Conservation (phyloP, 441 rosid species). For the Populus hybrid region DNA sequence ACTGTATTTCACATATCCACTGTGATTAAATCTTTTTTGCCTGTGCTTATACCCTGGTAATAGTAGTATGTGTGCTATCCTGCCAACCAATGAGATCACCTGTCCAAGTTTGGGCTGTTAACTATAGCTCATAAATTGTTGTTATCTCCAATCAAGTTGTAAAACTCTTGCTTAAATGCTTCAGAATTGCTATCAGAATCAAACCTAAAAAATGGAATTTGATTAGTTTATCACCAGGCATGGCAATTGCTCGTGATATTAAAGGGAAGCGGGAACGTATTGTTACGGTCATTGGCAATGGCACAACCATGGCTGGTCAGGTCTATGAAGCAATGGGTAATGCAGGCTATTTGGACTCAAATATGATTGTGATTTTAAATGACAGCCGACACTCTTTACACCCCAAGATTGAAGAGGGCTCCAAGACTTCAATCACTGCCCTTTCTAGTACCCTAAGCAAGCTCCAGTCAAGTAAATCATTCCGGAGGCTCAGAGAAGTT, state of each 20-base stretch:
- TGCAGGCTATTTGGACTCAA: slow-evolving; percentile 86
- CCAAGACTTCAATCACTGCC: slow-evolving; percentile 70
- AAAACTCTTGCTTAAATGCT: not conserved
- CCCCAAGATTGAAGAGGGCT: slow-evolving; percentile 66
- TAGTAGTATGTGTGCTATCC: not conserved
- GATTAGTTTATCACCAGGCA: slow-evolving; percentile 40
- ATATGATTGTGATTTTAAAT: slow-evolving; percentile 85
- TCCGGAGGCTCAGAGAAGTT: slow-evolving; percentile 71
- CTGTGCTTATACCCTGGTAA: not conserved
- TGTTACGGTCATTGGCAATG: slow-evolving; percentile 73
- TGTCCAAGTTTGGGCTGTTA: not conserved
- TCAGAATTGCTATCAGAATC: not conserved
- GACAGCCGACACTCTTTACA: slow-evolving; percentile 78
- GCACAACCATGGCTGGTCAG: slow-evolving; percentile 86
- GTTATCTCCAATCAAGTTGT: not conserved
- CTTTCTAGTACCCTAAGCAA: slow-evolving; percentile 79
- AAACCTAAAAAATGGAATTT: slow-evolving; percentile 7
- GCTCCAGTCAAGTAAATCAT: slow-evolving; percentile 86
- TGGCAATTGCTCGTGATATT: slow-evolving; percentile 90
- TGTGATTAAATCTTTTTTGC: not conserved
- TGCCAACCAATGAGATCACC: not conserved
- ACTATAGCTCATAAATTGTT: not conserved
- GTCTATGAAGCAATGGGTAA: slow-evolving; percentile 93
- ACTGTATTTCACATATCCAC: not conserved
- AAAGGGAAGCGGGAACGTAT: slow-evolving; percentile 75